These are phyloP conservation scores for Stagonosporopsis tanaceti DNA, from an alignment of 2,329 filamentous ascomycete species.

Conservation along the genomic window DNA sequence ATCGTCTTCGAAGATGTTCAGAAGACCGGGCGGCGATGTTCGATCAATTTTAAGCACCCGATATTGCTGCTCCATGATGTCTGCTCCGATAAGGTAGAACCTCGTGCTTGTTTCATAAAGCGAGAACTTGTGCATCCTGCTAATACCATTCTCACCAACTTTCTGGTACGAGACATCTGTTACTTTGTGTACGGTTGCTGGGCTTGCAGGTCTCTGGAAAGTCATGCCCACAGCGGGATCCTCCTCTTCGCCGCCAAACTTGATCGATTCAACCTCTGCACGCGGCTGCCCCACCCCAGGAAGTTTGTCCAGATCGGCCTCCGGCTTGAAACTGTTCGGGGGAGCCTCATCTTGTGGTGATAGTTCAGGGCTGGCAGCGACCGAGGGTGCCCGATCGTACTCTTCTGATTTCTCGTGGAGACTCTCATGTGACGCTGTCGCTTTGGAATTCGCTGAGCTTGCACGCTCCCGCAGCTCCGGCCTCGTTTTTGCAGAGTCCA, in stretches of 20 bases:
- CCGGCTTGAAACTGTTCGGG: conserved; percentile 40
- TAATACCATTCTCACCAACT: conserved; percentile 53
- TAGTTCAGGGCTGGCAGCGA: conserved; percentile 34
- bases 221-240: conserved; percentile 49
- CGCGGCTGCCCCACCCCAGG: conserved; percentile 37
- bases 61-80: conserved; percentile 87
- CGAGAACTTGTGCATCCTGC: conserved; percentile 92
- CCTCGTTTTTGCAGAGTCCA: conserved; percentile 32
- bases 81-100: conserved; percentile 93
- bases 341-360: conserved; percentile 35
- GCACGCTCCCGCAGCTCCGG: conserved; percentile 34
- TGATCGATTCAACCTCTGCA: conserved; percentile 41
- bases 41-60: conserved; percentile 95
- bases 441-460: conserved; percentile 34
- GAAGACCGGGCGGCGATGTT: conserved; percentile 78
- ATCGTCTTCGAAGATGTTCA: conserved; percentile 91
- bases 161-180: conserved; percentile 52
- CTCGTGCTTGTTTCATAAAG: conserved; percentile 92
- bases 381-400: conserved; percentile 37
- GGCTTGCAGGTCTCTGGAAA: conserved; percentile 52
- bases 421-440: conserved; percentile 38
- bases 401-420: conserved; percentile 37
- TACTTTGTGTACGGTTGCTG: conserved; percentile 47
- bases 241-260: conserved; percentile 53
- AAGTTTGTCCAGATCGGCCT: conserved; percentile 42